Evolutionary conservation across 345 rosid genomes (phyloP), one percentile per base, ranked within the genome.

Genomic region (Iberis pinnata): DNA sequence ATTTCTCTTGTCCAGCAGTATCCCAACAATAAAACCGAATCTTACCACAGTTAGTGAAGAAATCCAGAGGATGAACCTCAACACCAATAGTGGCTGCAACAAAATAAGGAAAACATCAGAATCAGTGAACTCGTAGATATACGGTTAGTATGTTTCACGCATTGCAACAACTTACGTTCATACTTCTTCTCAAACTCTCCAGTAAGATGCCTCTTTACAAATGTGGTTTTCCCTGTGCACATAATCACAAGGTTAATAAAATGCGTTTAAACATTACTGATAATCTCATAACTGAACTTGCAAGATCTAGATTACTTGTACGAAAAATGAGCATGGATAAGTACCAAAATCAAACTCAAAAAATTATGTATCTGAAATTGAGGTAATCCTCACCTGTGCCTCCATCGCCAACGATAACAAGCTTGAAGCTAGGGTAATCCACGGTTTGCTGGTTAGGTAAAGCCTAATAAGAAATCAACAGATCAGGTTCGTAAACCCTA

Each of bases 21-120:
- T 92, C 98, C 98, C 96, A 92, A 69, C 96, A 87, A 70, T 92
- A 84, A 57, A 92, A 92, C 2, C 98, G 75, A 58, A 92, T 73
- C 70, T 88, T 84, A 18, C 98, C 98, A 27, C 95, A 85, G 75
- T 88, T 92, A 0, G 98, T 92, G 69, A 75, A 78, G 84, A 92
- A 92, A 49, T 92, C 98, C 76, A 92, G 50, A 0, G 98, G 98
- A 58, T 85, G 98, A 70, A 92, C 96, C 73, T 88, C 98, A 42
- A 92, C 98, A 62, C 96, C 98, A 53, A 92, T 92, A 6, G 98
- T 92, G 48, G 96, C 96, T 90, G 70, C 33, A 32, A 9, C n/a
- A 32, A 42, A 17, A 46, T 19, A 5, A 51, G 10, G 12, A 18
- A 26, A 9, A 0, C 49, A 45, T 44, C 43, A 53, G 44, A 44